Percentiles rank a stretch among this genome's conserved stretches.
Conservation (phyloP, 2,329 filamentous ascomycete species). For the Paraconiothyrium sp. region DNA sequence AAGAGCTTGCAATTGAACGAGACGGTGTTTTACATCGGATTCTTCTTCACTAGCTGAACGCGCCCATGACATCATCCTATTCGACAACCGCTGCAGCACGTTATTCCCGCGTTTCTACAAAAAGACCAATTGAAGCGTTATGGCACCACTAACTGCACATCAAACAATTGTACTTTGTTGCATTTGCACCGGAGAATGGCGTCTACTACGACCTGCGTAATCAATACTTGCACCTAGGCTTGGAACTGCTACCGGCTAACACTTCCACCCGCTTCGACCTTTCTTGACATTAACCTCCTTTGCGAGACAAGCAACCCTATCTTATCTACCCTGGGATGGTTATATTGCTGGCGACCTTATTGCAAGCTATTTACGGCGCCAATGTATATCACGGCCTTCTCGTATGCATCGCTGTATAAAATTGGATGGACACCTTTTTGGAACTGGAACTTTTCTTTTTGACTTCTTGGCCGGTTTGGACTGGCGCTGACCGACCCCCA, state of each 20-base stretch:
- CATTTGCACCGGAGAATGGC: constrained; percentile 39
- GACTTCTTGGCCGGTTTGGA: neutral
- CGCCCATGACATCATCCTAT: constrained; percentile 41
- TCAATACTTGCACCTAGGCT: constrained; percentile 19
- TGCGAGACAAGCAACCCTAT: constrained; percentile 5
- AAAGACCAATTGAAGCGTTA: constrained; percentile 18
- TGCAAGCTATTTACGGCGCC: constrained; percentile 23
- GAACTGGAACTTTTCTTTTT: constrained; percentile 4
- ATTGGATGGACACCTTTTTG: constrained; percentile 10
- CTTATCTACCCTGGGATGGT: constrained; percentile 19
- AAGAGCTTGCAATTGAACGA: constrained; percentile 4
- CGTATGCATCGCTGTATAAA: constrained; percentile 29
- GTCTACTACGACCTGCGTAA: constrained; percentile 28
- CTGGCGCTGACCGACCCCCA: constrained; percentile 1
- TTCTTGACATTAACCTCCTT: neutral
- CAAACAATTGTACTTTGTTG: constrained; percentile 29
- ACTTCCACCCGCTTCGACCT: constrained; percentile 10
- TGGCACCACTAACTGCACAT: constrained; percentile 17
- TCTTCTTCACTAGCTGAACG: constrained; percentile 25
- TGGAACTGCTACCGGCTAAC: constrained; percentile 13
- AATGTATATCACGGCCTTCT: constrained; percentile 32
- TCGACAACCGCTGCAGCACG: constrained; percentile 36
- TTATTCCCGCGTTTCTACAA: constrained; percentile 40
- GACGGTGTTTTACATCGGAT: constrained; percentile 19
- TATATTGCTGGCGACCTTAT: constrained; percentile 20